These are phyloP conservation scores for Zygoascus tannicola DNA, from an alignment of 805 yeast species.

Conservation along the genomic window DNA sequence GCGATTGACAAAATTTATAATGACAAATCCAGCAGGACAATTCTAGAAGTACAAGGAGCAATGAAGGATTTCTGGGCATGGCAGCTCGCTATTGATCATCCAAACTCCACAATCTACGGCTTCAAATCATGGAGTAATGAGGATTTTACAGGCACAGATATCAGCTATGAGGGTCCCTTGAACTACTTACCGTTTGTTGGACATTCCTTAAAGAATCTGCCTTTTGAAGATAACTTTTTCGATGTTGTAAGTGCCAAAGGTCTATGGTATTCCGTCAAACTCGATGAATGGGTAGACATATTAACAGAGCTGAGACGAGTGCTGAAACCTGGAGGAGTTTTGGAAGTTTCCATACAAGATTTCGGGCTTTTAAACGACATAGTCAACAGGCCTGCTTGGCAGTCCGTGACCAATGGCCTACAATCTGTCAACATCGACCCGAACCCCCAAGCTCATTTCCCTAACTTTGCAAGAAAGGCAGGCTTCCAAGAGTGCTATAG, in stretches of 20 bases:
- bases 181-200: constrained; percentile 25
- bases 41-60: constrained; percentile 22
- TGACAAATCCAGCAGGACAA: background rate
- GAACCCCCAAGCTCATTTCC: constrained; percentile 11
- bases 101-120: constrained; percentile 24
- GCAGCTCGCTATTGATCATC: constrained; percentile 27
- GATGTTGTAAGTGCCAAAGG: constrained; percentile 25
- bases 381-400: constrained; percentile 12
- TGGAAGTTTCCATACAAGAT: constrained; percentile 23
- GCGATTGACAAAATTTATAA: constrained; percentile 5
- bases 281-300: constrained; percentile 20
- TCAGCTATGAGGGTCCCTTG: constrained; percentile 22
- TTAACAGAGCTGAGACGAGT: constrained; percentile 22
- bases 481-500: constrained; percentile 23
- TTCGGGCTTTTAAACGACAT: constrained; percentile 17
- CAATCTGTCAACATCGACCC: constrained; percentile 13
- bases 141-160: constrained; percentile 2
- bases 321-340: constrained; percentile 26
- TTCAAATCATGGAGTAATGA: constrained; percentile 15
- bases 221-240: constrained; percentile 26
- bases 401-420: constrained; percentile 12
- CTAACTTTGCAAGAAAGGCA: constrained; percentile 13
- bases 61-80: constrained; percentile 26
- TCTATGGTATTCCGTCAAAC: constrained; percentile 23
- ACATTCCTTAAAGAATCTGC: constrained; percentile 18